phyloP scores from a whole-genome alignment of 306 rosid species.

The Purshia tridentata region DNA sequence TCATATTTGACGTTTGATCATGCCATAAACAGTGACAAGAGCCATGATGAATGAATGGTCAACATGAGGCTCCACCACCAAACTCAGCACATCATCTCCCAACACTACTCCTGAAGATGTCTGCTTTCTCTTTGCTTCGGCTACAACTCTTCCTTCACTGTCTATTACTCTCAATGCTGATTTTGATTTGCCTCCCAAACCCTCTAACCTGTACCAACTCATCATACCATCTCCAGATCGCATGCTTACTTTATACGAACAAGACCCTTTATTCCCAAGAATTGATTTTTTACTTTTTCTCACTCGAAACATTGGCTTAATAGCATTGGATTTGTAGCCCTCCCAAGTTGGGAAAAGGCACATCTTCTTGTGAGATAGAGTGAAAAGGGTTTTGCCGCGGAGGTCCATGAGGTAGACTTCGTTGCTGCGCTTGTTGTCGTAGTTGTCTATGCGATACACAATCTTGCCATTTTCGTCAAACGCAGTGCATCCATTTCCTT shows the following conservation, averaged over 20 bases:
- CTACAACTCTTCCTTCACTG: slow-evolving; percentile 20
- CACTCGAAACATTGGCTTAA: slow-evolving; percentile 27
- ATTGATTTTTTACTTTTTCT: slow-evolving; percentile 11
- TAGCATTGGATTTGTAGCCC: slow-evolving; percentile 15
- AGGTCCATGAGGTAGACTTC: slow-evolving; percentile 50
- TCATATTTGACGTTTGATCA: slow-evolving; percentile 16
- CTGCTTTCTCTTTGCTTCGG: slow-evolving; percentile 20
- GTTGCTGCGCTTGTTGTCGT: slow-evolving; percentile 30
- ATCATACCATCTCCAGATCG: background rate
- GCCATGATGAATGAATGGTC: slow-evolving; percentile 45
- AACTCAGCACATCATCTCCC: slow-evolving; percentile 40
- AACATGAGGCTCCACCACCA: slow-evolving; percentile 26
- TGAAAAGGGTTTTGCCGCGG: slow-evolving; percentile 40
- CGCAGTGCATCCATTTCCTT: slow-evolving; percentile 44
- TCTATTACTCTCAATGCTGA: slow-evolving; percentile 18
- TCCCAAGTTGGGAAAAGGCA: slow-evolving; percentile 22
- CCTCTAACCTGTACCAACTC: slow-evolving; percentile 29
- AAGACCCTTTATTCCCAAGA: slow-evolving; percentile 7
- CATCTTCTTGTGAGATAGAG: slow-evolving; percentile 26
- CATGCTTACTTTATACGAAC: slow-evolving; percentile 16
- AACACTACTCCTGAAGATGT: slow-evolving; percentile 21
- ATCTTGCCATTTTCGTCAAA: slow-evolving; percentile 35
- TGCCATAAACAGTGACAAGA: slow-evolving; percentile 36
- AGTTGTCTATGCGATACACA: slow-evolving; percentile 40
- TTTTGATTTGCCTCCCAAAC: slow-evolving; percentile 22